A percentile compares a stretch with the other conserved stretches of the same genome.
phyloP scores from a whole-genome alignment of 345 rosid species.

The Kernera saxatilis region DNA sequence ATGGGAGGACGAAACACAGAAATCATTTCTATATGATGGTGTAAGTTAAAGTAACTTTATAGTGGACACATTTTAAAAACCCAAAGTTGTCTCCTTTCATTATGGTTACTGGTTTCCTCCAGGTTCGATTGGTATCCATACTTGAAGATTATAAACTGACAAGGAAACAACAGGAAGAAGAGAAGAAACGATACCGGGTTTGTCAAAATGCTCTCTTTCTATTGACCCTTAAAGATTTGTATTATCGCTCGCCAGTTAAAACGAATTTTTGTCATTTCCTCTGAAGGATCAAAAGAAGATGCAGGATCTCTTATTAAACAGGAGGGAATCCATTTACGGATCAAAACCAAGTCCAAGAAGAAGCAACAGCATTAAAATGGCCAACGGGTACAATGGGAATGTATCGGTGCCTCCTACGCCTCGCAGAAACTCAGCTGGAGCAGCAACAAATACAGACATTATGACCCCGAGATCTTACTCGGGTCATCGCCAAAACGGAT shows the following conservation, averaged over 20 bases:
- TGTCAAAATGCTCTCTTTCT: slow-evolving; percentile 46
- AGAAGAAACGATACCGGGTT: slow-evolving; percentile 82
- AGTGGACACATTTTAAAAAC: background rate
- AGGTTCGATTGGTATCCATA: slow-evolving; percentile 73
- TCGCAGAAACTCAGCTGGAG: slow-evolving; percentile 62
- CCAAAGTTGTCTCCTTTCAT: slow-evolving; percentile 42
- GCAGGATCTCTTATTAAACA: slow-evolving; percentile 69
- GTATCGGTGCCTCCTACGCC: slow-evolving; percentile 83
- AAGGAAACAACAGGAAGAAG: slow-evolving; percentile 77
- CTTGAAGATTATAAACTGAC: slow-evolving; percentile 85
- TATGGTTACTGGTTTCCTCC: slow-evolving; percentile 23
- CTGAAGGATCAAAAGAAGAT: slow-evolving; percentile 89
- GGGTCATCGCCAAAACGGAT: slow-evolving; percentile 73
- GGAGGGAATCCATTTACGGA: slow-evolving; percentile 86
- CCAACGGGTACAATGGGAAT: slow-evolving; percentile 55
- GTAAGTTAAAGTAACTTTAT: slow-evolving; percentile 37
- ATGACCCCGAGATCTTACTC: slow-evolving; percentile 73
- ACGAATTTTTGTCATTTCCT: background rate
- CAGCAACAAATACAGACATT: slow-evolving; percentile 4
- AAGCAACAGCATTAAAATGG: slow-evolving; percentile 65
- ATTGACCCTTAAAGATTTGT: background rate
- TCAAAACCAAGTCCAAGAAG: slow-evolving; percentile 92
- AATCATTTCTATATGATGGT: slow-evolving; percentile 76
- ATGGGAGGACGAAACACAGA: slow-evolving; percentile 80
- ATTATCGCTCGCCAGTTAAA: background rate